These are phyloP conservation scores for Pseudocercospora musae DNA, from an alignment of 2,329 filamentous ascomycete species.

Conservation along the genomic window DNA sequence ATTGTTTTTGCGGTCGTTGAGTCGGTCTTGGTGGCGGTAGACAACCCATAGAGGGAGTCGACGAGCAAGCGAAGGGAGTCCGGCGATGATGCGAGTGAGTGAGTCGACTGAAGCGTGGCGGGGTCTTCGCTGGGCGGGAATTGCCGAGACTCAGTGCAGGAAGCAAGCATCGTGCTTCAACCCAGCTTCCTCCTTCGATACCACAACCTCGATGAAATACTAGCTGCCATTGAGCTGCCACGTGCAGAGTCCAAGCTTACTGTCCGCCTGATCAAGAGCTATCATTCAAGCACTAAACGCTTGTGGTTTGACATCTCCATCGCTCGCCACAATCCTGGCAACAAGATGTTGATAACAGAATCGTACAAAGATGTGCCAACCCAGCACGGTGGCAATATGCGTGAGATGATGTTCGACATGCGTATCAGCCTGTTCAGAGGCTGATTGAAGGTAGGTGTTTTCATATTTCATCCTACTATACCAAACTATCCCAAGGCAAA, in stretches of 20 bases:
- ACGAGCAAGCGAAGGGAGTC: conserved; percentile 3
- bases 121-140: neutral
- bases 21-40: conserved; percentile 8
- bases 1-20: conserved; percentile 11
- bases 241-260: neutral
- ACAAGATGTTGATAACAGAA: conserved; percentile 58
- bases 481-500: conserved; percentile 83
- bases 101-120: conserved; percentile 6
- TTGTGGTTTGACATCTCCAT: neutral
- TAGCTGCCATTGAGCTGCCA: neutral
- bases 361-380: conserved; percentile 59
- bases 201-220: neutral
- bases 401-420: conserved; percentile 36
- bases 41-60: conserved; percentile 12
- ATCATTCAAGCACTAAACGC: neutral
- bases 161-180: conserved; percentile 1
- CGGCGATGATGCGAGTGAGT: conserved; percentile 5
- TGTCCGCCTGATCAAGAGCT: neutral
- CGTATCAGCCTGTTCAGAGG: conserved; percentile 20
- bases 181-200: neutral
- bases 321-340: conserved; percentile 1
- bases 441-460: conserved; percentile 63
- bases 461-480: conserved; percentile 81
- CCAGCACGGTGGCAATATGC: conserved; percentile 58
- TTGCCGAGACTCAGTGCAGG: neutral